These are phyloP conservation scores for Monosporascus sp. DNA, from an alignment of 2,329 filamentous ascomycete genomes.

Conservation along the genomic window DNA sequence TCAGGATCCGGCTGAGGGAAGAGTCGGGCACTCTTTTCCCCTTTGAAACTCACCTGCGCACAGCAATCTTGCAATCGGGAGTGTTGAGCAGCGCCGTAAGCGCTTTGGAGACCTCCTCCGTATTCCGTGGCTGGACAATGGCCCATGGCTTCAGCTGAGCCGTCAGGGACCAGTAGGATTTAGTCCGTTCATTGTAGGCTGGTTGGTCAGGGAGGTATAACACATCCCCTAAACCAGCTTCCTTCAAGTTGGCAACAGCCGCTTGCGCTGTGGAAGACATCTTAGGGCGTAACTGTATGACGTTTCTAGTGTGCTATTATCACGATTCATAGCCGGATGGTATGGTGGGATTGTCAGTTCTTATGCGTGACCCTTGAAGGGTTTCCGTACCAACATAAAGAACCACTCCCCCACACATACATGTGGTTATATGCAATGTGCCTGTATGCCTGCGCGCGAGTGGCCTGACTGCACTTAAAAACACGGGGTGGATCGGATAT, in stretches of 20 bases:
- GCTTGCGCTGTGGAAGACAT: not conserved
- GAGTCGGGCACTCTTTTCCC: no score
- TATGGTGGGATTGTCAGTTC: not conserved
- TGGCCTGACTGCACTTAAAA: no score
- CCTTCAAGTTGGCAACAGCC: slow-evolving; percentile 1
- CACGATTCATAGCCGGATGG: no score
- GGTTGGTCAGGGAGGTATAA: slow-evolving; percentile 3
- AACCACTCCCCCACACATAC: not conserved
- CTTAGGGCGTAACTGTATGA: not conserved
- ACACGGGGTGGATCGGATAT: no score
- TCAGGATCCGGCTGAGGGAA: no score
- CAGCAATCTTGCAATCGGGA: slow-evolving; percentile 7
- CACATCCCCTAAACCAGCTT: slow-evolving; percentile 3
- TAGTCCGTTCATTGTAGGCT: slow-evolving; percentile 6
- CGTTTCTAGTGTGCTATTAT: no score
- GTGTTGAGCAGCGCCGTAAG: slow-evolving; percentile 9
- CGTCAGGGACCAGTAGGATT: slow-evolving; percentile 13
- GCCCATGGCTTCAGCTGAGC: slow-evolving; percentile 9
- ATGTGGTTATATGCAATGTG: not conserved
- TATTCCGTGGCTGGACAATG: slow-evolving; percentile 14
- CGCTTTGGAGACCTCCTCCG: slow-evolving; percentile 13
- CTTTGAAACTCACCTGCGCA: slow-evolving; percentile 7
- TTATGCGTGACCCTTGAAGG: not conserved
- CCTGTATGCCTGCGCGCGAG: not conserved
- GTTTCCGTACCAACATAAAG: not conserved